Base-by-base conservation (phyloP, 768 basidiomycete species). In the Boletus subcaerulescens region DNA sequence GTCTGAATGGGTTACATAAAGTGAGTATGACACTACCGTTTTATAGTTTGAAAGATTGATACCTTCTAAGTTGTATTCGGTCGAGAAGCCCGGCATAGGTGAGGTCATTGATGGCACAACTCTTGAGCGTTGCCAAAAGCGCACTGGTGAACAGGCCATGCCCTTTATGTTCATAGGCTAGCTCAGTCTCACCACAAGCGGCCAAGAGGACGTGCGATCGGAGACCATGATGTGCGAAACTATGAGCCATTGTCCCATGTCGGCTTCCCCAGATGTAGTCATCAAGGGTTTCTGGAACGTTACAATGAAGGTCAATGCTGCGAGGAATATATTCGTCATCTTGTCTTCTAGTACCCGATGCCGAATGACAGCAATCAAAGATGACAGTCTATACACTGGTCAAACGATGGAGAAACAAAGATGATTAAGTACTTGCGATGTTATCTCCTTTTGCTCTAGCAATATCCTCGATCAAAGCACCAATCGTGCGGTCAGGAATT, bases 331-430 rank as follows among this genome's bases (percentile, higher is more conserved):
- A 57, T 42, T n/a, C 49, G n/a, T 53, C 11, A 17, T 31, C 33
- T 4, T 14, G 26, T 29, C 49, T 20, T 13, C 77, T 69, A n/a
- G 66, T 72, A n/a, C 74, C 65, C 3, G 75, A 74, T 4, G 68
- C 75, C 13, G 78, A 76, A 58, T 72, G 68, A 56, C 78, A 80
- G 46, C 78, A 78, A 50, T 79, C 78, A 8, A 80, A 65, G 40
- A 80, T 75, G 20, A 80, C 63, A 11, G 73, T 77, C 78, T 80
- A 50, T 17, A 29, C 13, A 20, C 3, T 45, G 11, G 52, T 53
- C 31, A 51, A 31, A 2, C 31, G 5, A 41, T 8, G 18, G 38
- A 20, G 24, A 32, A 31, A 52, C 4, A 2, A 6, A 13, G 5
- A 39, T 15, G 20, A n/a, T 47, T 22, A 32, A 12, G 3, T 44